A percentile compares a stretch with the other conserved stretches of the same genome.
These are phyloP conservation scores for Coniochaeta sp. DNA, from an alignment of 2,329 filamentous ascomycete genomes.

Conservation along the genomic window DNA sequence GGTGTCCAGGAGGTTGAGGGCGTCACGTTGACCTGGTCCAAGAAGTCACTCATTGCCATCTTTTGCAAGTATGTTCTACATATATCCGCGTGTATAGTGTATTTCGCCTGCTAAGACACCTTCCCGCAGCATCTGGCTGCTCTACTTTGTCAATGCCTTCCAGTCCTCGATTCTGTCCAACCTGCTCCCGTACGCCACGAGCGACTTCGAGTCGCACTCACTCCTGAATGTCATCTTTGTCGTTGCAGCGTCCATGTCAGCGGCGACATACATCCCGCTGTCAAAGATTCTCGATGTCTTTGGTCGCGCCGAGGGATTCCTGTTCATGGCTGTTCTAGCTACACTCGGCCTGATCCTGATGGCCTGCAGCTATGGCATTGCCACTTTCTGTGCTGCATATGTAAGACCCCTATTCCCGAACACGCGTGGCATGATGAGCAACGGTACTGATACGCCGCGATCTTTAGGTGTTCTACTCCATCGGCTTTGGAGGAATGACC, in stretches of 20 bases:
- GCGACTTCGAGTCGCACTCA: constrained; percentile 44
- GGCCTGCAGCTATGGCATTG: constrained; percentile 46
- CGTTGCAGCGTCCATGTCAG: constrained; percentile 44
- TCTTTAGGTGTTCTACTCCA: constrained; percentile 51
- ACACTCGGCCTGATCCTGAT: constrained; percentile 51
- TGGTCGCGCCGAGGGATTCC: constrained; percentile 38
- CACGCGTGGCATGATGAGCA: not conserved
- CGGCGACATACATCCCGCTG: constrained; percentile 46
- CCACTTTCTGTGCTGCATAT: constrained; percentile 37
- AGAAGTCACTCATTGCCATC: constrained; percentile 20
- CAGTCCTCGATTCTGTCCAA: constrained; percentile 32
- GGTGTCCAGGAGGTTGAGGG: constrained; percentile 35
- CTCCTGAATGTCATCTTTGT: constrained; percentile 46
- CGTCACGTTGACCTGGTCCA: constrained; percentile 32
- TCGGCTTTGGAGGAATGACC: constrained; percentile 50
- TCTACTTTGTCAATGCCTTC: constrained; percentile 44
- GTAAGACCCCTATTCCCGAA: constrained; percentile 10
- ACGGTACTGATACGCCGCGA: constrained; percentile 18
- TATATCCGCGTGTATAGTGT: not conserved
- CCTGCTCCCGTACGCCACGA: constrained; percentile 39
- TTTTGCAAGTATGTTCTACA: constrained; percentile 11
- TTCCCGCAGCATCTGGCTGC: constrained; percentile 33
- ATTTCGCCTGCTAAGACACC: not conserved
- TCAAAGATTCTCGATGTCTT: constrained; percentile 42
- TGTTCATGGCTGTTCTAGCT: constrained; percentile 28